phyloP scores from a whole-genome alignment of 192 early-diverging fungal species.

The Linnemannia exigua region DNA sequence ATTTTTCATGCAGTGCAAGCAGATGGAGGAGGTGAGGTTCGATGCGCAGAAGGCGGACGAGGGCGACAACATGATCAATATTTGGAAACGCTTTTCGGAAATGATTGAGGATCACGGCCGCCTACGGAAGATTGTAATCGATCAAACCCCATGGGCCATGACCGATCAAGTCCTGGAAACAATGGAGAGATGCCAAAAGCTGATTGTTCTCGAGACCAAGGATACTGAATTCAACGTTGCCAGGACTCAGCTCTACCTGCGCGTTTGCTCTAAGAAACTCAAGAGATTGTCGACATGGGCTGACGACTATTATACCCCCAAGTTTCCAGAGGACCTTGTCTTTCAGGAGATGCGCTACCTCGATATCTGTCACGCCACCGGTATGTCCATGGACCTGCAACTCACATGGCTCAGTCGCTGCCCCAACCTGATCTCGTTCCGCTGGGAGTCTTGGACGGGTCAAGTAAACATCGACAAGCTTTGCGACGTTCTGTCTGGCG shows the following conservation, averaged over 20 bases:
- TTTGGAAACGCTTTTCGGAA: conserved; percentile 14
- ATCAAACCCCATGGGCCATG: neutral
- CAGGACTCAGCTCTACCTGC: neutral
- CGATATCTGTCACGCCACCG: neutral
- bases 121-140: conserved; percentile 26
- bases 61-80: neutral
- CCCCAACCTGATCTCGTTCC: conserved; percentile 38
- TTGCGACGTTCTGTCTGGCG: conserved; percentile 1
- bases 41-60: no score
- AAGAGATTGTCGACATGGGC: conserved; percentile 6
- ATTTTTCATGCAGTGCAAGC: conserved; percentile 23
- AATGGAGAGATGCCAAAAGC: conserved; percentile 15
- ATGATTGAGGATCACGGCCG: conserved; percentile 22
- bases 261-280: neutral
- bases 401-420: conserved; percentile 39
- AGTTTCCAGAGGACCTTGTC: conserved; percentile 7
- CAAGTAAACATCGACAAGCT: neutral
- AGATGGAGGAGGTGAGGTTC: conserved; percentile 12
- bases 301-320: neutral
- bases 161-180: conserved; percentile 11
- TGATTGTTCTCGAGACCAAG: conserved; percentile 30
- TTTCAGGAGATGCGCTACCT: conserved; percentile 43
- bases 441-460: neutral
- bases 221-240: neutral
- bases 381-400: neutral